These are phyloP conservation scores for Jaapia argillacea DNA, from an alignment of 768 basidiomycete species.

Conservation along the genomic window DNA sequence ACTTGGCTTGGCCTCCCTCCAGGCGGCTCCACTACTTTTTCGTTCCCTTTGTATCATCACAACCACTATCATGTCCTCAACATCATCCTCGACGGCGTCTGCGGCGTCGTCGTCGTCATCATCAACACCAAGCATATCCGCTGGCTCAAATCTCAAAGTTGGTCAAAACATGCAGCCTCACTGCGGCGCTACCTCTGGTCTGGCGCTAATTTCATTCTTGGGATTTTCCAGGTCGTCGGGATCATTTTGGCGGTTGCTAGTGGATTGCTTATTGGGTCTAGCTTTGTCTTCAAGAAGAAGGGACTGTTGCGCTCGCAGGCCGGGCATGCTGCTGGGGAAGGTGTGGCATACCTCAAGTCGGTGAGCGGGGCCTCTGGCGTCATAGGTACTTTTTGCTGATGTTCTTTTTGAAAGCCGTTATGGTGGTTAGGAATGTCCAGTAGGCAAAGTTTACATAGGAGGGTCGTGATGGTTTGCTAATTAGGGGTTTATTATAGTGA, in stretches of 20 bases:
- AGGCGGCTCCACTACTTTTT: too few relatives aligned
- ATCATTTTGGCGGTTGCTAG: slow-evolving; percentile 67
- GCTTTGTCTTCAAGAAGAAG: slow-evolving; percentile 98
- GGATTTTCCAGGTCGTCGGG: slow-evolving; percentile 49
- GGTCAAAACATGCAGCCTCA: slow-evolving; percentile 1
- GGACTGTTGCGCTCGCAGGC: slow-evolving; percentile 75
- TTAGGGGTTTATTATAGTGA: slow-evolving; percentile 50
- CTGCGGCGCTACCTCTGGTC: not conserved
- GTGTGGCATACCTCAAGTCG: slow-evolving; percentile 92
- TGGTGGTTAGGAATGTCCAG: slow-evolving; percentile 96
- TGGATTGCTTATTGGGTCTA: slow-evolving; percentile 84
- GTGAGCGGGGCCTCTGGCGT: slow-evolving; percentile 32
- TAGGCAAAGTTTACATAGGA: too few relatives aligned
- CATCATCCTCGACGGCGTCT: slow-evolving; percentile 3
- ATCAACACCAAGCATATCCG: slow-evolving; percentile 6
- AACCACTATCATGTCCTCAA: too few relatives aligned
- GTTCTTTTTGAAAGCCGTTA: slow-evolving; percentile 39
- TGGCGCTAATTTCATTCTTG: not conserved
- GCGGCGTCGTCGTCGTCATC: slow-evolving; percentile 7
- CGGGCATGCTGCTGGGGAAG: slow-evolving; percentile 71
- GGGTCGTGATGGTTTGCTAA: too few relatives aligned
- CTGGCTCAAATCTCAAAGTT: slow-evolving; percentile 3
- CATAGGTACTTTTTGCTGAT: slow-evolving; percentile 5
- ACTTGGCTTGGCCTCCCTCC: too few relatives aligned
- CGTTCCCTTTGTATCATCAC: too few relatives aligned